These are phyloP conservation scores for Aureobasidium mangrovei DNA, from an alignment of 2,329 filamentous ascomycete genomes.

Conservation along the genomic window DNA sequence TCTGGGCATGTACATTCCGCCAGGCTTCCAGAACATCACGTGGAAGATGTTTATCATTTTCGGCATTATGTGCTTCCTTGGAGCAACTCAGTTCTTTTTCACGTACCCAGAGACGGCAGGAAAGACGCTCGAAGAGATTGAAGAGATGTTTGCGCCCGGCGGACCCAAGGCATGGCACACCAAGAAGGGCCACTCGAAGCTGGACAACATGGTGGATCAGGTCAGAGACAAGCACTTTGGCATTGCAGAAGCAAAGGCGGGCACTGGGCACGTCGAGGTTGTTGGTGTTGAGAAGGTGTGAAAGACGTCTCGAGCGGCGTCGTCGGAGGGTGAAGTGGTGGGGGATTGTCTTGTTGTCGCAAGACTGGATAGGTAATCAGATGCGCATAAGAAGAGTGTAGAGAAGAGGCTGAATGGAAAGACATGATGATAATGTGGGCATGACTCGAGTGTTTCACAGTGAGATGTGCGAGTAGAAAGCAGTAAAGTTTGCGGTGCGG, in stretches of 20 bases:
- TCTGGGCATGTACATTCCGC: slow-evolving; percentile 49
- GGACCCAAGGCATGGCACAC: slow-evolving; percentile 31
- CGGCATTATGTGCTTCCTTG: slow-evolving; percentile 39
- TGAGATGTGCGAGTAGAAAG: background rate
- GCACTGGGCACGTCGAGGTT: background rate
- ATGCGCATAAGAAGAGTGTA: too few species aligned
- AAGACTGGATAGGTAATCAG: too few species aligned
- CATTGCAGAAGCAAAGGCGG: slow-evolving; percentile 15
- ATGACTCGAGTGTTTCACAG: background rate
- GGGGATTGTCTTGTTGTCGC: too few species aligned
- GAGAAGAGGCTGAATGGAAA: too few species aligned
- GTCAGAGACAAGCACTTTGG: slow-evolving; percentile 18
- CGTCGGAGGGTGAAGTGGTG: too few species aligned
- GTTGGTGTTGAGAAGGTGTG: slow-evolving; percentile 17
- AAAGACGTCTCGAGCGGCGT: background rate
- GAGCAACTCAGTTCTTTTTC: slow-evolving; percentile 38
- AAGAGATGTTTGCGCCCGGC: slow-evolving; percentile 29
- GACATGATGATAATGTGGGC: background rate
- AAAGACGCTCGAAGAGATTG: slow-evolving; percentile 33
- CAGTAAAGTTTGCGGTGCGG: slow-evolving; percentile 8
- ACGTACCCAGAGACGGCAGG: slow-evolving; percentile 34
- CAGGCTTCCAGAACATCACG: slow-evolving; percentile 50
- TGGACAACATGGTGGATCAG: slow-evolving; percentile 22
- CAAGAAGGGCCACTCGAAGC: slow-evolving; percentile 26
- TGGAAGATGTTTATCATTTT: slow-evolving; percentile 47